Conservation (phyloP, 2,329 filamentous ascomycete genomes). For the Pestalotiopsis fici region DNA sequence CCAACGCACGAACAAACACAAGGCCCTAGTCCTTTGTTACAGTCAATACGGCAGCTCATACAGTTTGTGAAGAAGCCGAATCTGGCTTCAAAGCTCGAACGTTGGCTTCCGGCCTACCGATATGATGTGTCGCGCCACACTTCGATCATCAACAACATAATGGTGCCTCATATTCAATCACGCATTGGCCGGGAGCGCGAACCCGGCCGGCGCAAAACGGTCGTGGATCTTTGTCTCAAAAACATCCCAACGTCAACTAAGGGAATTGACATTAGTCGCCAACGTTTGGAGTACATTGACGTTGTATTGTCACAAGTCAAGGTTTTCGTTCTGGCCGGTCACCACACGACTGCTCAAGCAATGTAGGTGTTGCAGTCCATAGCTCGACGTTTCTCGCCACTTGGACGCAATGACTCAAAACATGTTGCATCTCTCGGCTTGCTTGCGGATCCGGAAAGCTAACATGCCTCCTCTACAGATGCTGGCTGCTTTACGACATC, state of each 20-base stretch:
- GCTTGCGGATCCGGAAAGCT: too few species aligned
- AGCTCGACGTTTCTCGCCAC: too few species aligned
- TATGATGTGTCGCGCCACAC: neutral
- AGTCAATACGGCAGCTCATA: neutral
- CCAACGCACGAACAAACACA: neutral
- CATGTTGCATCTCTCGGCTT: too few species aligned
- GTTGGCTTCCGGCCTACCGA: conserved; percentile 7
- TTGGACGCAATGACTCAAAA: too few species aligned
- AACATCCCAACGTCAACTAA: too few species aligned
- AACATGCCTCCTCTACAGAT: too few species aligned
- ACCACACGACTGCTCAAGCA: conserved; percentile 16
- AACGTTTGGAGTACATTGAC: conserved; percentile 2
- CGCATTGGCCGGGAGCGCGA: too few species aligned
- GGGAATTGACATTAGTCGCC: neutral
- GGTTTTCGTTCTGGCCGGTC: conserved; percentile 12
- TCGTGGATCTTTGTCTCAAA: too few species aligned
- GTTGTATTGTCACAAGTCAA: conserved; percentile 10
- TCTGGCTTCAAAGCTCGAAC: conserved; percentile 8
- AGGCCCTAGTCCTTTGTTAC: neutral
- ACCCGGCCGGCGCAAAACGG: too few species aligned
- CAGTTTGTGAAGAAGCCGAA: conserved; percentile 4
- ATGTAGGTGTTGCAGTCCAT: conserved; percentile 11
- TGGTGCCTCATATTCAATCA: conserved; percentile 8
- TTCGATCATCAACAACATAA: neutral
- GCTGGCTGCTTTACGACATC: conserved; percentile 17